Conservation (phyloP, 106 monocot genomes). For the Allium sativum region DNA sequence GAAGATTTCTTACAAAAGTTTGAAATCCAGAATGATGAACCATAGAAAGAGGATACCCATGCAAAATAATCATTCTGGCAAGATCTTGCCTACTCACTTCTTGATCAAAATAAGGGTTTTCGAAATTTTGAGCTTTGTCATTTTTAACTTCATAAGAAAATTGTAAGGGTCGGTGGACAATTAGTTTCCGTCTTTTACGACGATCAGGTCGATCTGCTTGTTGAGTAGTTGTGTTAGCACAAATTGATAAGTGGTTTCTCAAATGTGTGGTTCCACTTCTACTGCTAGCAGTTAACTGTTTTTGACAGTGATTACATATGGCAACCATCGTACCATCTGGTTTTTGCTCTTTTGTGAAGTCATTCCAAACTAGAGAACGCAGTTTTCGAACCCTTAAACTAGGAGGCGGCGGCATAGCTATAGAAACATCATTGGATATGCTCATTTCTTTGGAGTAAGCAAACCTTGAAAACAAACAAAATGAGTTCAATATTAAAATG, state of each 20-base stretch:
- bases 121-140: constrained; percentile 7
- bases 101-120: constrained; percentile 34
- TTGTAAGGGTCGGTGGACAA: constrained; percentile 23
- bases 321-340: constrained; percentile 58
- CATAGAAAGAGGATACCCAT: constrained; percentile 60
- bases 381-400: constrained; percentile 14
- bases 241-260: constrained; percentile 57
- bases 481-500: background rate
- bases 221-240: constrained; percentile 23
- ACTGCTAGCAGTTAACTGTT: constrained; percentile 67
- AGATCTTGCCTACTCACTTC: constrained; percentile 58
- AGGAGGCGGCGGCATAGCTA: background rate
- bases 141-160: constrained; percentile 8
- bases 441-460: constrained; percentile 6
- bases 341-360: constrained; percentile 64
- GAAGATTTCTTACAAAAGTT: constrained; percentile 62
- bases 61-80: constrained; percentile 62
- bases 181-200: constrained; percentile 34
- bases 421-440: background rate
- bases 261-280: constrained; percentile 72
- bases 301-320: constrained; percentile 70
- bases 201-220: constrained; percentile 11
- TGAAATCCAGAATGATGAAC: constrained; percentile 59
- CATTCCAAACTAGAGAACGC: constrained; percentile 74
- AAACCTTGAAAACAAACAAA: constrained; percentile 1